These are phyloP conservation scores for Dactylellina leptospora DNA, from an alignment of 2,329 filamentous ascomycete genomes.

Conservation along the genomic window DNA sequence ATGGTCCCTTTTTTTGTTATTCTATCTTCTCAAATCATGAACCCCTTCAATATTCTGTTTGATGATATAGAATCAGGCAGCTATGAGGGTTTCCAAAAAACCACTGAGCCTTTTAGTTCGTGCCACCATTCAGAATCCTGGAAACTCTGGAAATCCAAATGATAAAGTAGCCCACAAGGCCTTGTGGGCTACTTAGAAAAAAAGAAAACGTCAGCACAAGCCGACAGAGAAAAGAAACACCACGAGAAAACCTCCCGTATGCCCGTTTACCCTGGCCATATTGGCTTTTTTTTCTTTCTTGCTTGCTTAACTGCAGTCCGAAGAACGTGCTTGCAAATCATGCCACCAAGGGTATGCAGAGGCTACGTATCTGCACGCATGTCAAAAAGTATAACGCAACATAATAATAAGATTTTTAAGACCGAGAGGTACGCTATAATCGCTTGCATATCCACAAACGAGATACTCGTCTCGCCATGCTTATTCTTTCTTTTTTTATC, in stretches of 20 bases:
- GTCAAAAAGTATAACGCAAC: constrained; percentile 50
- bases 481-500: too few species aligned
- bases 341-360: constrained; percentile 33
- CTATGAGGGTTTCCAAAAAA: constrained; percentile 5
- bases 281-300: constrained; percentile 4
- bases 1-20: constrained; percentile 7
- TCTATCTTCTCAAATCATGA: too few species aligned
- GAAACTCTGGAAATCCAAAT: too few species aligned
- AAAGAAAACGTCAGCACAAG: constrained; percentile 18
- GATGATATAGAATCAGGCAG: constrained; percentile 9
- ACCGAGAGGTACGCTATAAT: constrained; percentile 46
- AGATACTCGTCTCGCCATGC: constrained; percentile 44
- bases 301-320: not conserved
- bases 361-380: constrained; percentile 49
- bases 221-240: constrained; percentile 1
- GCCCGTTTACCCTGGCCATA: constrained; percentile 25
- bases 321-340: too few species aligned
- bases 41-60: too few species aligned
- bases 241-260: constrained; percentile 11
- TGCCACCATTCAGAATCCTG: constrained; percentile 18
- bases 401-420: constrained; percentile 16
- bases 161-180: too few species aligned
- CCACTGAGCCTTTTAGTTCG: not conserved
- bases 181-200: constrained; percentile 11
- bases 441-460: constrained; percentile 43